Evolutionary conservation across 1,284 basidiomycete species (phyloP).

Genomic region (Malassezia brasiliensis): DNA sequence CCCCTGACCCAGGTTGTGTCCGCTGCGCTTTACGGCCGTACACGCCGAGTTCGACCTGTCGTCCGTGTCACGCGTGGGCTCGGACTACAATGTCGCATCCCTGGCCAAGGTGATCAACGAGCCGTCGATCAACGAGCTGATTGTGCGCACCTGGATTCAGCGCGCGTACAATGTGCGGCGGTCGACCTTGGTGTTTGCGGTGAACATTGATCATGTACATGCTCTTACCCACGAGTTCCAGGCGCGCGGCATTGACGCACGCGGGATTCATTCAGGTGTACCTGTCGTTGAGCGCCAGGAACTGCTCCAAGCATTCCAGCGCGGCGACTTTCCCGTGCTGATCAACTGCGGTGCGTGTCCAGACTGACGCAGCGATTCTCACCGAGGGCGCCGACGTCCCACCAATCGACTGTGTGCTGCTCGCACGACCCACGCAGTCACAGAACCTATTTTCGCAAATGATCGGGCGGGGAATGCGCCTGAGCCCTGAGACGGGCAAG

Average conservation of each 20-base stretch:
- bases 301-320: constrained; percentile 62
- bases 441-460: constrained; percentile 85
- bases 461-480: constrained; percentile 86
- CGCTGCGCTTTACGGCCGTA: constrained; percentile 43
- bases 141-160: constrained; percentile 41
- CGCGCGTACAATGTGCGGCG: constrained; percentile 52
- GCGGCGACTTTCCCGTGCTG: constrained; percentile 70
- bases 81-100: constrained; percentile 30
- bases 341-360: constrained; percentile 62
- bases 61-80: constrained; percentile 15
- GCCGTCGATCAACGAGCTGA: constrained; percentile 30
- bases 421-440: constrained; percentile 68
- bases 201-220: constrained; percentile 73
- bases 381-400: constrained; percentile 46
- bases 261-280: constrained; percentile 64
- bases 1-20: constrained; percentile 25
- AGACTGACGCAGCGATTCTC: constrained; percentile 61
- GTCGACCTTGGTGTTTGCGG: constrained; percentile 83
- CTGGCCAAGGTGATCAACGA: constrained; percentile 38
- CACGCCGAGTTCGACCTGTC: constrained; percentile 35
- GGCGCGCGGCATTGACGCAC: constrained; percentile 70
- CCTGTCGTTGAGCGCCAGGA: constrained; percentile 59
- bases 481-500: constrained; percentile 73
- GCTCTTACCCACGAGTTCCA: constrained; percentile 67
- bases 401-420: constrained; percentile 71